Percentiles rank a stretch among this genome's conserved stretches.
Conservation (phyloP, 345 rosid species). For the Psidium guajava region DNA sequence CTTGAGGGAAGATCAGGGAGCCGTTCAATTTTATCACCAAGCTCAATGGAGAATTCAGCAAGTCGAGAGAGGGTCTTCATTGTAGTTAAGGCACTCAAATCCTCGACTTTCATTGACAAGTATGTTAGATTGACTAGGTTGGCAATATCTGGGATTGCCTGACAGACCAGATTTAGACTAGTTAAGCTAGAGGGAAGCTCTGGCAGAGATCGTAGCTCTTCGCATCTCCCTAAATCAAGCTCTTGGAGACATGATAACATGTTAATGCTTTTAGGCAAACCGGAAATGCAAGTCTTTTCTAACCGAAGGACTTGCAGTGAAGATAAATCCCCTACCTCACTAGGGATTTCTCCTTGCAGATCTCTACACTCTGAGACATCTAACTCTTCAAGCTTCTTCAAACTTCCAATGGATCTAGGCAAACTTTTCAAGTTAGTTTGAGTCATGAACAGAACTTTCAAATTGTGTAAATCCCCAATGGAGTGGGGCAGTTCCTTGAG, state of each 20-base stretch:
- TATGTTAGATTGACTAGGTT: not conserved
- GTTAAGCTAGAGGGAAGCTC: not conserved
- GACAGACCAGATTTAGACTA: not conserved
- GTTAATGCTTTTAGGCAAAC: not conserved
- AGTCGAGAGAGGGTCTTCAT: not conserved
- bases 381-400: not conserved
- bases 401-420: not conserved
- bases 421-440: not conserved
- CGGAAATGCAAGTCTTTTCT: not conserved
- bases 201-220: not conserved
- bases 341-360: not conserved
- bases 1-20: not conserved
- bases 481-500: not conserved
- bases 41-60: not conserved
- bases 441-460: not conserved
- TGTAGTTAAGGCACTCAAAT: not conserved
- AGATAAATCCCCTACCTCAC: not conserved
- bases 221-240: not conserved
- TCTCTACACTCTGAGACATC: not conserved
- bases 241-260: not conserved
- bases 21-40: not conserved
- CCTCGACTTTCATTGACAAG: not conserved
- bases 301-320: not conserved
- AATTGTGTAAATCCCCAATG: not conserved
- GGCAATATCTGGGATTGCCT: not conserved